Base-by-base conservation (phyloP, 116 monocot genomes). In the Posidonia oceanica region DNA sequence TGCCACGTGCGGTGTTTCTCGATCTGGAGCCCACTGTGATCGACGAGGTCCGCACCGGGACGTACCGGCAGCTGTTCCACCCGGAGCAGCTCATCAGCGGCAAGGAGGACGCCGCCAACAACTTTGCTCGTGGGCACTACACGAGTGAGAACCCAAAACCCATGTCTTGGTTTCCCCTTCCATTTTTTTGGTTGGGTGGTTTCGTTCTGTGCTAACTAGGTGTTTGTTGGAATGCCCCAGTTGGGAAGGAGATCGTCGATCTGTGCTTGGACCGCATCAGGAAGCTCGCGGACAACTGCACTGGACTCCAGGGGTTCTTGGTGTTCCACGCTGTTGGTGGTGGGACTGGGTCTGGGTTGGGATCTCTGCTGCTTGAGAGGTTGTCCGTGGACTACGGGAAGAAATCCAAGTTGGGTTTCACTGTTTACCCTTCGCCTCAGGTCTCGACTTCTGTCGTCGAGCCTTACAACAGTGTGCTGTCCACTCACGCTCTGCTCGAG, bases 71-170 rank as follows among this genome's bases (percentile, higher is more conserved):
- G 63, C 78, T 82, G 54, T 82, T 82, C 72, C 82, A 78, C 75
- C 82, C 82, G 7, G 82, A 82, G 71, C 82, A 82, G 66, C 82
- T 82, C 78, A 77, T 82, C 74, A 71, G 71, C 42, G 78, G 82
- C 40, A 82, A 82, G 37, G 82, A 82, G 37, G 82, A 82, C 29
- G 82, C 82, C 13, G 82, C 82, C 56, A 82, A 82, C 55, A 82
- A 82, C 82, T 82, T 82, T 54, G 82, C 82, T 42, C 70, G 82
- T 14, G 82, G 82, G 23, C 82, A 82, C 75, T 82, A 82, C 59
- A 82, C 82, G n/a, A 74, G 77, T 77, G 64, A 66, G 52, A 52
- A 64, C 36, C 38, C 14, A 22, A 53, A 40, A 4, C 4, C 7
- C 3, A 0, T 7, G 10, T 3, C 16, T 44, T 13, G 18, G 17